These are phyloP conservation scores for Verticillium nonalfalfae DNA, from an alignment of 2,329 filamentous ascomycete species.

Conservation along the genomic window DNA sequence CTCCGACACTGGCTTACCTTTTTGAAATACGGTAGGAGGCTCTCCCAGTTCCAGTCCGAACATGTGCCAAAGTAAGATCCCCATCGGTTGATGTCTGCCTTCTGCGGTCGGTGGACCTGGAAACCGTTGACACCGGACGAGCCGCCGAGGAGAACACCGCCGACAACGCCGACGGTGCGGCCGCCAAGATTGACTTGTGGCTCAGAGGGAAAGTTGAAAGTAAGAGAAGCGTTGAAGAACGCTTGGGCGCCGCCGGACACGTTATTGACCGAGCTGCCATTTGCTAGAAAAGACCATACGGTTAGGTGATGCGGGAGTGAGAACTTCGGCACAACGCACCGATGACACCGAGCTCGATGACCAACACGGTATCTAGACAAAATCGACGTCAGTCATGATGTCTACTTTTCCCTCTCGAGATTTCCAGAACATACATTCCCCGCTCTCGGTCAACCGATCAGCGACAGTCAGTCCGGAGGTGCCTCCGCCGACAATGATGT, in stretches of 20 bases:
- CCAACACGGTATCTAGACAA: slow-evolving; percentile 10
- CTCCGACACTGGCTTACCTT: slow-evolving; percentile 12
- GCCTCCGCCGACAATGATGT: slow-evolving; percentile 16
- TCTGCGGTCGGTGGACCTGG: slow-evolving; percentile 18
- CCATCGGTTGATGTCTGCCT: slow-evolving; percentile 20
- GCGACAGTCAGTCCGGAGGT: slow-evolving; percentile 12
- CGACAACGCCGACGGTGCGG: slow-evolving; percentile 10
- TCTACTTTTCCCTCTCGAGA: not conserved
- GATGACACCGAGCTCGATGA: slow-evolving; percentile 14
- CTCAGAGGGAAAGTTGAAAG: slow-evolving; percentile 9
- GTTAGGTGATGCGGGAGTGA: slow-evolving; percentile 2
- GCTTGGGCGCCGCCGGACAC: slow-evolving; percentile 7
- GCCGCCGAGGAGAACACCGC: slow-evolving; percentile 18
- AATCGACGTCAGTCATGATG: not conserved
- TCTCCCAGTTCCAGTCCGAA: slow-evolving; percentile 19
- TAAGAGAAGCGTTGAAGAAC: slow-evolving; percentile 1
- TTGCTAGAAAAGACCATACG: slow-evolving; percentile 9
- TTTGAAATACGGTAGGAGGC: slow-evolving; percentile 20
- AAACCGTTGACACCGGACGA: slow-evolving; percentile 20
- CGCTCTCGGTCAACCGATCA: slow-evolving; percentile 12
- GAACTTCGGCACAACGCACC: slow-evolving; percentile 6
- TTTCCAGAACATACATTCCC: slow-evolving; percentile 6
- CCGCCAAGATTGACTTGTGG: slow-evolving; percentile 11
- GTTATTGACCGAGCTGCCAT: slow-evolving; percentile 16
- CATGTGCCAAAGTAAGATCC: slow-evolving; percentile 12